Base-by-base conservation (phyloP, 2,329 filamentous ascomycete species). In the Aureobasidium namibiae region DNA sequence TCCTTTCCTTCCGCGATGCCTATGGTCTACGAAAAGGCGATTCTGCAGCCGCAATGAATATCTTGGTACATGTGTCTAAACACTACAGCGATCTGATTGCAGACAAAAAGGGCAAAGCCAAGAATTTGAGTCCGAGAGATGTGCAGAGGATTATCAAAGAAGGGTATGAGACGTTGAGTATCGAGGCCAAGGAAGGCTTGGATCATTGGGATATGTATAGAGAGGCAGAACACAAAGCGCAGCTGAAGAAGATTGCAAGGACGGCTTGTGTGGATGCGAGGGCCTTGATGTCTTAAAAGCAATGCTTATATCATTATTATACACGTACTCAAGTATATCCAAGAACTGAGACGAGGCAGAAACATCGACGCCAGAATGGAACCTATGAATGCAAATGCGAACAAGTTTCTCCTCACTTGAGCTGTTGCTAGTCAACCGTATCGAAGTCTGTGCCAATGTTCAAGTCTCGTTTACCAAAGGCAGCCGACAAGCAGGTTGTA, bases 81-180 rank as follows among this genome's bases (percentile, higher is more conserved):
- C 92, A 99, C 70, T 99, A 97, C 75, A 88, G 94, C 68, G 82
- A 89, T 61, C 79, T 97, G 56, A 82, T 99, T 18, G 82, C 85
- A 1, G 81, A 82, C 34, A 77, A 79, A 63, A 76, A 76, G 60
- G 76, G 76, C 14, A 78, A 77, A 60, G 79, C 83, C 61, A 88
- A 84, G 67, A 84, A 88, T 65, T 76, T 96, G 61, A 95, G 89
- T 61, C 91, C 88, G 38, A 80, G 84, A 52, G 89, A 96, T 70
- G 91, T 99, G 39, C 87, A 87, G 42, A 87, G 89, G 64, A 89
- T 96, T 29, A 97, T 99, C 73, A 95, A 95, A 75, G 88, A 95
- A 72, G 94, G 94, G 0, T 97, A 97, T 69, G 92, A 97, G 73
- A 96, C 92, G 36, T 74, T 99, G 67, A 92, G 88, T 63, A 95